Base-by-base conservation (phyloP, 2,329 filamentous ascomycete species). In the Trichoderma semiorbis region DNA sequence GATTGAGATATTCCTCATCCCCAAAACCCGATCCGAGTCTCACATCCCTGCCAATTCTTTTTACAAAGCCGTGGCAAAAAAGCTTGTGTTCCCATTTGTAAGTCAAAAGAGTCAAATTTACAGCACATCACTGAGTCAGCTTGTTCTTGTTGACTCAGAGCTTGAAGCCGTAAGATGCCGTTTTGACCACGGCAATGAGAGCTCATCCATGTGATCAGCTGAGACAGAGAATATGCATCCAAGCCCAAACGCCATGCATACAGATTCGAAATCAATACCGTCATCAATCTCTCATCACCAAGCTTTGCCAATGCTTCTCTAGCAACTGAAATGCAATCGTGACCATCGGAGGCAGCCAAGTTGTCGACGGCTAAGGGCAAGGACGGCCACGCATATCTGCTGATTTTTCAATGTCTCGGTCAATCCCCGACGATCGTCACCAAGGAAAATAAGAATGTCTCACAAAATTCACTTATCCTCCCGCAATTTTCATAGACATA, bases 321-420 rank as follows among this genome's bases (percentile, higher is more conserved):
- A 1, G n/a, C 53, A 28, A 28, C 39, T 34, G 65, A 68, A 60
- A 68, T 68, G 53, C 53, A 32, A 5, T 26, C 26, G 65, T 60
- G 36, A 68, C 34, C 55, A n/a, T 36, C 12, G 47, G 21, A 34
- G 18, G 53, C 21, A 16, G 36, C 36, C 18, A n/a, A 16, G 36
- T 18, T 26, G 63, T 65, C 39, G 24, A 24, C 47, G 64, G 21
- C 3, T 43, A 57, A 18, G 24, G 50, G 5, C 21, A n/a, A 57
- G 34, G 32, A n/a, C 24, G 10, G 28, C 57, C 32, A 36, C 64
- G 34, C 55, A 60, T 30, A 39, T 60, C 34, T 60, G 50, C 34
- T 30, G 39, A 7, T 60, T 60, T 30, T 60, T 7, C 53, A 34
- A 68, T 68, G 65, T 68, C 65, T 68, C 65, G 65, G 65, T 60